Evolutionary conservation across 768 basidiomycete species (phyloP), one percentile per base, ranked within the genome.

Genomic region (Pilatotrama ljubarskyi): DNA sequence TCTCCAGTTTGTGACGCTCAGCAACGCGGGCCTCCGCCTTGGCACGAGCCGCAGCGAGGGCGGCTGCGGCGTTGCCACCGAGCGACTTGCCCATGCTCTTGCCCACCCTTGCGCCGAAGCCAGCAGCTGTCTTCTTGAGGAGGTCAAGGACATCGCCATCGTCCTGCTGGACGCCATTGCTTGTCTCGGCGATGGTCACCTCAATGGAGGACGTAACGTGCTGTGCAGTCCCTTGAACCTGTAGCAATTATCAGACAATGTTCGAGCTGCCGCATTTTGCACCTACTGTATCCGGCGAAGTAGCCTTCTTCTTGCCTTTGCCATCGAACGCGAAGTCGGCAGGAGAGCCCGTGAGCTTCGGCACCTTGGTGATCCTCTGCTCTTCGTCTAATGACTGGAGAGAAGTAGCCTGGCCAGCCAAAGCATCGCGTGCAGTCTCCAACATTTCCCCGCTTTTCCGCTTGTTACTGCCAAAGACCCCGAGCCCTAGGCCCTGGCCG

Each of bases 81-180:
- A 88, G 68, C 37, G 89, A 88, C 67, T 85, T 90, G 52, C 81
- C 80, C 69, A 79, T 75, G 51, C 80, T 80, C 67, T 84, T 90
- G 29, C 81, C 80, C 44, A 78, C 68, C 4, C 82, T 82, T 17
- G 83, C 77, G 17, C 87, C 86, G 26, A 88, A 75, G 15, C 80
- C 86, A 69, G 88, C 85, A 0, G 91, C 83, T 0, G 85, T 90
- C 67, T 82, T 85, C 75, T 88, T 92, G 50, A 93, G 77, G 17
- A 80, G 76, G 65, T 84, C 82, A 42, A 92, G 78, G 63, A 88
- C 81, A 20, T 81, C 87, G 26, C 78, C 79, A 29, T 82, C 71
- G 5, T 72, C 65, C 18, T 51, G 54, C 8, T 35, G 20, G 9
- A 18, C 51, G 51, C 25, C 54, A 41, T 41, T 68, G 13, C 13